Evolutionary conservation across 768 basidiomycete species (phyloP), one percentile per base, ranked within the genome.

Genomic region (Ramaria sp.): DNA sequence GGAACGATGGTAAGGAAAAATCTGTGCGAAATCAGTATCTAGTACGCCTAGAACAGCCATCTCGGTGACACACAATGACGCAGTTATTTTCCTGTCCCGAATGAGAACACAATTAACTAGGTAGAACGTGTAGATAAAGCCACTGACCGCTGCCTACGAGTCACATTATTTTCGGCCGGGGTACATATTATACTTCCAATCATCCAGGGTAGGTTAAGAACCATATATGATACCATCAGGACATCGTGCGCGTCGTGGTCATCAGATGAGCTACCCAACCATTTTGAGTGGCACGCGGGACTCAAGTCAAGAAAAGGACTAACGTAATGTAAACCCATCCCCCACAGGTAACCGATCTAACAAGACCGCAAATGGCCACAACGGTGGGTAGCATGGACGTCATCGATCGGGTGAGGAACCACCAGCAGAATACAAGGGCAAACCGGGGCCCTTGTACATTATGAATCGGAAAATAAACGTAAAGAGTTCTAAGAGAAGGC

Each of bases 311-410:
- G 9, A 13, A 37, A 37, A 27, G 49, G 6, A 51, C 57, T 3
- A 31, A 88, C 0, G 92, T 93, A 64, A 94, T 82, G 63, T 83
- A 95, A 30, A 93, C 89, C 91, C 91, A 95, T 27, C 92, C 91
- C 33, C 89, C 92, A 63, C 91, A 94, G 2, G 81, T 76, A 33
- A 94, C 67, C 0, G 91, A 91, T 58, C 91, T 75, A 17, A 88
- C 66, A 20, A 91, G 60, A 0, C 90, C 90, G 39, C 75, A 70
- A 9, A 81, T 62, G 37, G 85, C 77, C 19, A 91, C 72, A 49
- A 83, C 61, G 9, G 69, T 71, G 0, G 84, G 74, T 11, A 80
- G 71, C 49, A 60, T 67, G 5, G 79, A 77, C 7, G 65, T 60
- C 7, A 68, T 59, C 0, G 74, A 68, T 46, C 76, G 73, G 48